phyloP scores from a whole-genome alignment of 805 yeast species.

The Phaffomyces opuntiae region DNA sequence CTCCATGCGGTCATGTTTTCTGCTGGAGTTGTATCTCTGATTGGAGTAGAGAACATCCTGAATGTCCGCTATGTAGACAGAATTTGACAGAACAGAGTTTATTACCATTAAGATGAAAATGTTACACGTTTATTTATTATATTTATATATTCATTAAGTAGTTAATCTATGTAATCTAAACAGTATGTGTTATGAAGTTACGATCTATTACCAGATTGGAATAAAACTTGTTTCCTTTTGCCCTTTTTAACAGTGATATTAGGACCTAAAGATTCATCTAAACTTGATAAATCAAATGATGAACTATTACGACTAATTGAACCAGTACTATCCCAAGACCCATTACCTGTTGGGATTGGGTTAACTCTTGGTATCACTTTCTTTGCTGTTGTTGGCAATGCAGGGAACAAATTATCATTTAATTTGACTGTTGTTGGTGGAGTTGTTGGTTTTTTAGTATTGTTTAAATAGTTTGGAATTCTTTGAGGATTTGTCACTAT shows the following conservation, averaged over 20 bases:
- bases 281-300: slow-evolving; percentile 7
- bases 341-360: slow-evolving; percentile 35
- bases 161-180: too few species aligned
- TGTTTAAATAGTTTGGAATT: slow-evolving; percentile 13
- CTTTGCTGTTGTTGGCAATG: slow-evolving; percentile 36
- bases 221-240: slow-evolving; percentile 48
- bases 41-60: slow-evolving; percentile 83
- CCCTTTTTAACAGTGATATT: slow-evolving; percentile 23
- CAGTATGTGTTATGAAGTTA: not conserved
- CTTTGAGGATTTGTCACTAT: too few species aligned
- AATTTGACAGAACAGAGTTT: slow-evolving; percentile 34
- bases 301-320: slow-evolving; percentile 12
- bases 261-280: slow-evolving; percentile 17
- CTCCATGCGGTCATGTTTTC: slow-evolving; percentile 87
- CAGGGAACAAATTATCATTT: slow-evolving; percentile 39
- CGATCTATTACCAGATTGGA: slow-evolving; percentile 41
- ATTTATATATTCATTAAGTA: not conserved
- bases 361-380: slow-evolving; percentile 52
- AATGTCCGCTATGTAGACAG: slow-evolving; percentile 89
- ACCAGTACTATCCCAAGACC: slow-evolving; percentile 24
- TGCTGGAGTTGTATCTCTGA: slow-evolving; percentile 89
- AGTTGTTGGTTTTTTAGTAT: slow-evolving; percentile 1
- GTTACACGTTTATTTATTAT: not conserved
- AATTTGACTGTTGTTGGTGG: slow-evolving; percentile 10
- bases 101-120: slow-evolving; percentile 17